Evolutionary conservation across 169 alveolate genomes (phyloP).

Genomic region (Miamiensis avidus): DNA sequence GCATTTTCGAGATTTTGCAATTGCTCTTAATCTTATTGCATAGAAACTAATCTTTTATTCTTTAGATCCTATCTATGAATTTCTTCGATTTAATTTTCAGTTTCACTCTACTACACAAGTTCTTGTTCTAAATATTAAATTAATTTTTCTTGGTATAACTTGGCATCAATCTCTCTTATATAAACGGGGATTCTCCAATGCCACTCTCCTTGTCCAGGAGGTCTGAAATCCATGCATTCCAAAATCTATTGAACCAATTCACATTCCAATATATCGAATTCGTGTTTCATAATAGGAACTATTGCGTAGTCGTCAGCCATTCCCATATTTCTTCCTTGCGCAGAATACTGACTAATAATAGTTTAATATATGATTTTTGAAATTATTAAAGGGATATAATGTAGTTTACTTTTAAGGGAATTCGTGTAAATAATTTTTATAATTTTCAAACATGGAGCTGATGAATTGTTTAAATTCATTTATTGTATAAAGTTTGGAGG

Average conservation of each 20-base stretch:
- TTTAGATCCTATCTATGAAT: too few relatives aligned
- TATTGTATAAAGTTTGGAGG: too few relatives aligned
- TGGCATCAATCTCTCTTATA: neutral
- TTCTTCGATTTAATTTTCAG: too few relatives aligned
- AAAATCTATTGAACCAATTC: neutral
- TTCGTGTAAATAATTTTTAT: too few relatives aligned
- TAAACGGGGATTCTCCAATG: neutral
- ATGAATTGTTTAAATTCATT: neutral
- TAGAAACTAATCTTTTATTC: too few relatives aligned
- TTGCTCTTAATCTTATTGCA: too few relatives aligned
- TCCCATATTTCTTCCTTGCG: neutral
- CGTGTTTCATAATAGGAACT: neutral
- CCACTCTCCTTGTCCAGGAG: neutral
- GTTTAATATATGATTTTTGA: too few relatives aligned
- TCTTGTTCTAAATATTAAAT: neutral
- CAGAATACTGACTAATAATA: too few relatives aligned
- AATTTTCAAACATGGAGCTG: too few relatives aligned
- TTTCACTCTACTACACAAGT: neutral
- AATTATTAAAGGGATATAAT: too few relatives aligned
- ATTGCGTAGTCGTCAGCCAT: neutral
- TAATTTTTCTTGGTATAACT: neutral
- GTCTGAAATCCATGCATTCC: neutral
- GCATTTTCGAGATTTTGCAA: too few relatives aligned
- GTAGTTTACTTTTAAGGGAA: neutral
- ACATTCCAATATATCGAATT: neutral